phyloP scores from a whole-genome alignment of 1,284 basidiomycete genomes.

The Naganishia cerealis region DNA sequence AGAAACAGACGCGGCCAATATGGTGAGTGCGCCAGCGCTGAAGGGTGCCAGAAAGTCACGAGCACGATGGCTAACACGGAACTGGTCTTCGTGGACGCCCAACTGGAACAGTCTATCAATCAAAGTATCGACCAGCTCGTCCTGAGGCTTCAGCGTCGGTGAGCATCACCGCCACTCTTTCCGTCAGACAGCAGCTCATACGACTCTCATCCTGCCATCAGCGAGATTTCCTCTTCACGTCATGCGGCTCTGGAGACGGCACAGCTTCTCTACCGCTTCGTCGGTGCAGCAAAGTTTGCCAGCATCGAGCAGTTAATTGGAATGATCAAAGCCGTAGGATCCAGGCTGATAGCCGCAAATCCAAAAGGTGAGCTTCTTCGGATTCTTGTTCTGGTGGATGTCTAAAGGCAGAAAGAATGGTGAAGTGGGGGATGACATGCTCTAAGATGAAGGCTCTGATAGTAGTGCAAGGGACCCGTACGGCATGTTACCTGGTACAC shows the following conservation, averaged over 20 bases:
- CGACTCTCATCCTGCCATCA: slow-evolving; percentile 21
- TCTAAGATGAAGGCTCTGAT: not conserved
- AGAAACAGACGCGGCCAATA: not conserved
- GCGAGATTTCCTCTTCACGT: slow-evolving; percentile 83
- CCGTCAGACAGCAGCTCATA: not conserved
- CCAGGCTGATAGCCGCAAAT: slow-evolving; percentile 79
- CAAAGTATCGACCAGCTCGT: slow-evolving; percentile 33
- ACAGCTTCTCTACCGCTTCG: slow-evolving; percentile 80
- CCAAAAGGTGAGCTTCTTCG: slow-evolving; percentile 70
- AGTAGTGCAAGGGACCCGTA: no score
- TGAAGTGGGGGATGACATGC: not conserved
- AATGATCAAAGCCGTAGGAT: slow-evolving; percentile 77
- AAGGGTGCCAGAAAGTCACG: not conserved
- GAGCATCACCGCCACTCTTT: not conserved
- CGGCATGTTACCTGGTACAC: no score
- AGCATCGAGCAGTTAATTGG: slow-evolving; percentile 82
- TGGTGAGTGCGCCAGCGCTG: not conserved
- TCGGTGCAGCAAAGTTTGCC: slow-evolving; percentile 79
- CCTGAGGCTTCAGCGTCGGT: slow-evolving; percentile 32
- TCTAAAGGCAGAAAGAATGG: no score
- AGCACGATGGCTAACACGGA: not conserved
- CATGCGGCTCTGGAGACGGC: slow-evolving; percentile 86
- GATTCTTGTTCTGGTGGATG: no score
- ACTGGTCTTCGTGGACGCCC: not conserved
- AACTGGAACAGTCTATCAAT: slow-evolving; percentile 29